Conservation (phyloP, 441 rosid species). For the Gossypium davidsonii region DNA sequence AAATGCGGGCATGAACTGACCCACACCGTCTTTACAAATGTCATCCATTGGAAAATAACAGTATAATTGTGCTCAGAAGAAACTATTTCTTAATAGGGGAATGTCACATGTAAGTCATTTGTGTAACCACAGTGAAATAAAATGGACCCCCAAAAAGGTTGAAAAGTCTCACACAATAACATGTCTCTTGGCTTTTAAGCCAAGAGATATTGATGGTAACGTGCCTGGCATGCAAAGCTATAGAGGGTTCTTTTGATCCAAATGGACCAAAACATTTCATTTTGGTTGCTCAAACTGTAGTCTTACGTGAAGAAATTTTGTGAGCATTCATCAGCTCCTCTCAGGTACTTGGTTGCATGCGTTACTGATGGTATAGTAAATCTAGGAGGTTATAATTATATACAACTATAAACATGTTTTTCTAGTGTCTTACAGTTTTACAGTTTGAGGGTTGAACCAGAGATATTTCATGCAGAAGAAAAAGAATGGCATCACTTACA, state of each 20-base stretch:
- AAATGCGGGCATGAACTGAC: conserved; percentile 20
- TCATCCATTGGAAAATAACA: not conserved
- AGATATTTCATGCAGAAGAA: not conserved
- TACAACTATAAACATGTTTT: not conserved
- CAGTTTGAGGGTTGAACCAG: not conserved
- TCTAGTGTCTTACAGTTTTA: not conserved
- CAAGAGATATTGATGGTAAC: conserved; percentile 56
- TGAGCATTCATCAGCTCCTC: not conserved
- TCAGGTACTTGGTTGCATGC: conserved; percentile 1
- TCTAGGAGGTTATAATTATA: not conserved
- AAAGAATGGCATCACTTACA: conserved; percentile 66
- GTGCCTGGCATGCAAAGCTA: conserved; percentile 56
- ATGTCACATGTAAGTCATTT: too few species aligned
- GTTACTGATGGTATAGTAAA: not conserved
- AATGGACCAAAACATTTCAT: not conserved
- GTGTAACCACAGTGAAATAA: not conserved
- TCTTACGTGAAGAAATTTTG: not conserved
- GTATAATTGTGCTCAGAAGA: not conserved
- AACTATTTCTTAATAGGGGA: not conserved
- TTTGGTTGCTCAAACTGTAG: not conserved
- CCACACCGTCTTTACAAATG: not conserved
- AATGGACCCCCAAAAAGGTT: not conserved
- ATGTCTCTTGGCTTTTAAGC: conserved; percentile 62
- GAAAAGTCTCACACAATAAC: conserved; percentile 19
- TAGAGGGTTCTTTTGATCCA: not conserved